phyloP scores from a whole-genome alignment of 176 grass and related monocot genomes.

The Oryza meridionalis region DNA sequence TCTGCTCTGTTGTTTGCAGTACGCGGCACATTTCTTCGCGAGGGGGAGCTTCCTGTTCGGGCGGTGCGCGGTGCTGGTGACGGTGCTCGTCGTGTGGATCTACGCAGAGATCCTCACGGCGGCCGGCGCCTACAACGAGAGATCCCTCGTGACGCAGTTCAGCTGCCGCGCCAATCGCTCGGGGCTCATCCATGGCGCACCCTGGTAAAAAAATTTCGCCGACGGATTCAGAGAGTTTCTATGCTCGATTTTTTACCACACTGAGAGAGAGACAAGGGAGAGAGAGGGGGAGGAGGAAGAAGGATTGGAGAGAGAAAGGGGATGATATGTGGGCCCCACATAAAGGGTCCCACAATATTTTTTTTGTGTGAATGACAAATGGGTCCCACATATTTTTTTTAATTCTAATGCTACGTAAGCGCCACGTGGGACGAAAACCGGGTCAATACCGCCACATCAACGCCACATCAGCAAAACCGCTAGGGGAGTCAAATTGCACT shows the following conservation, averaged over 20 bases:
- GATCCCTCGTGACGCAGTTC: slow-evolving; percentile 59
- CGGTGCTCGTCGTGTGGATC: slow-evolving; percentile 74
- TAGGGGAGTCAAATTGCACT: too few species aligned
- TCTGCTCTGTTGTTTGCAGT: slow-evolving; percentile 45
- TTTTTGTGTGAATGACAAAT: too few species aligned
- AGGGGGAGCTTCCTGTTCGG: slow-evolving; percentile 64
- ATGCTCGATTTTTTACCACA: background rate
- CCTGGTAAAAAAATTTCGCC: slow-evolving; percentile 51
- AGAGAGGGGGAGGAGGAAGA: too few species aligned
- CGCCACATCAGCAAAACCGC: too few species aligned
- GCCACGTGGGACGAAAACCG: too few species aligned
- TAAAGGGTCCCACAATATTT: too few species aligned
- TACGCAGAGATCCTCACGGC: slow-evolving; percentile 91
- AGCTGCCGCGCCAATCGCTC: slow-evolving; percentile 77
- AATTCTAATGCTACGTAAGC: too few species aligned
- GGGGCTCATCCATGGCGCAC: slow-evolving; percentile 73
- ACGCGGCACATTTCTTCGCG: slow-evolving; percentile 46
- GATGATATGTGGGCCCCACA: too few species aligned
- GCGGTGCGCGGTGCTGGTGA: slow-evolving; percentile 76
- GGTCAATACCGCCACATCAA: too few species aligned
- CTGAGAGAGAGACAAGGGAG: background rate
- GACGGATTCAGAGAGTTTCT: background rate
- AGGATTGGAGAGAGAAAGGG: too few species aligned
- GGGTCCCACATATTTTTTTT: too few species aligned
- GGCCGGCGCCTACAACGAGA: slow-evolving; percentile 71